A percentile compares a stretch with the other conserved stretches of the same genome.
Evolutionary conservation across 1,139 yeast species (phyloP).

Genomic region (Spathaspora jeffriesii): DNA sequence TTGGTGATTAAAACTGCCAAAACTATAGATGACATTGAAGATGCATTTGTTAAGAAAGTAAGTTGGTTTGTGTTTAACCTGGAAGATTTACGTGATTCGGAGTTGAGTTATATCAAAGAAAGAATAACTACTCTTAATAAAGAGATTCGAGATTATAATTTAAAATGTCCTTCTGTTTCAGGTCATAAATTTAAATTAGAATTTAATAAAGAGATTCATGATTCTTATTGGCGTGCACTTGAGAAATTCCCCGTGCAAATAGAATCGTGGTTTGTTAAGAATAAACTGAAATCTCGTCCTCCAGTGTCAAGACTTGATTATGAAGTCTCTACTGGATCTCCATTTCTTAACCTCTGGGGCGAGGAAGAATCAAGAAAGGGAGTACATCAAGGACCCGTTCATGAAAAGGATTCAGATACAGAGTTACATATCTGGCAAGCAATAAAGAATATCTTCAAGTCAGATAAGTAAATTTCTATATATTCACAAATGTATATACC

Average conservation of each 20-base stretch:
- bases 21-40: conserved; percentile 12
- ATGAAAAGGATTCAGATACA: conserved; percentile 19
- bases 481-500: conserved; percentile 1
- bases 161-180: conserved; percentile 72
- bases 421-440: conserved; percentile 33
- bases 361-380: conserved; percentile 4
- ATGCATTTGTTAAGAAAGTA: conserved; percentile 9
- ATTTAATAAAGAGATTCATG: conserved; percentile 50
- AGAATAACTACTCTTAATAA: conserved; percentile 55
- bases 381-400: not conserved
- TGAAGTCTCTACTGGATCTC: conserved; percentile 5
- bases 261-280: conserved; percentile 20
- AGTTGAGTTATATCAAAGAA: conserved; percentile 35
- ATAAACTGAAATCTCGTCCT: conserved; percentile 10
- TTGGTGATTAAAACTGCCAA: conserved; percentile 17
- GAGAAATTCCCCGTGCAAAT: conserved; percentile 14
- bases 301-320: conserved; percentile 4
- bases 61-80: conserved; percentile 5
- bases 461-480: not conserved
- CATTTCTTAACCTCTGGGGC: conserved; percentile 11
- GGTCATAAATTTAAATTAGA: conserved; percentile 70
- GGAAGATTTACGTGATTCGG: conserved; percentile 11
- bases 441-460: conserved; percentile 29
- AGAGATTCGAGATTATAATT: conserved; percentile 67
- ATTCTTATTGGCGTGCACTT: conserved; percentile 16